phyloP scores from a whole-genome alignment of 805 yeast species.

The Naumovozyma castellii region DNA sequence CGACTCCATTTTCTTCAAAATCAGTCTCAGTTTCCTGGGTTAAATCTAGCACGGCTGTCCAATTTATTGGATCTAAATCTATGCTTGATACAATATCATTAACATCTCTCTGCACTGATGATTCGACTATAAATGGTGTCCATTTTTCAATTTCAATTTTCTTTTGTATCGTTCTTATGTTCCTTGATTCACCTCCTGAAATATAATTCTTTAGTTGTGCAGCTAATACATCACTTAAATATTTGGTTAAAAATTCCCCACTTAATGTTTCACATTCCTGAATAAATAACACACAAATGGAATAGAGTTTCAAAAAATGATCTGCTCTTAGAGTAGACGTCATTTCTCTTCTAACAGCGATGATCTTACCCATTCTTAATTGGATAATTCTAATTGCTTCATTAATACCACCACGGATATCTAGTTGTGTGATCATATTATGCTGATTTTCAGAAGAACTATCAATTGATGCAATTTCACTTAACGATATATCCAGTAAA shows the following conservation, averaged over 20 bases:
- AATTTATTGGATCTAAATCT: constrained; percentile 37
- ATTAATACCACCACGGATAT: constrained; percentile 55
- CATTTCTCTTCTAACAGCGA: constrained; percentile 68
- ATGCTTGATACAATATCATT: constrained; percentile 43
- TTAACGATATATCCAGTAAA: constrained; percentile 59
- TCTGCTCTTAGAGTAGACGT: constrained; percentile 47
- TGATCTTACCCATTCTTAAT: constrained; percentile 63
- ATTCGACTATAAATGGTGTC: constrained; percentile 59
- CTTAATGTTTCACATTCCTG: constrained; percentile 77
- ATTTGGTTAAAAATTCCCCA: constrained; percentile 50
- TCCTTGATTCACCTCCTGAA: constrained; percentile 43
- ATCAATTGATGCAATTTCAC: constrained; percentile 28
- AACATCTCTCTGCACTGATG: constrained; percentile 39
- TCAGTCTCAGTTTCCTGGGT: constrained; percentile 5
- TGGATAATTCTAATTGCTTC: constrained; percentile 66
- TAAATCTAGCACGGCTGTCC: constrained; percentile 36
- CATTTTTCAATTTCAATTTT: constrained; percentile 64
- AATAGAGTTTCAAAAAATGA: constrained; percentile 59
- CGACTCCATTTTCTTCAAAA: constrained; percentile 4
- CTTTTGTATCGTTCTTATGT: constrained; percentile 37
- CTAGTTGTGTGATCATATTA: constrained; percentile 46
- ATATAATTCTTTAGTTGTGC: constrained; percentile 56
- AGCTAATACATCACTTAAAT: constrained; percentile 59
- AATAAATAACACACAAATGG: constrained; percentile 58
- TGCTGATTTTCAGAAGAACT: constrained; percentile 23